Percentiles rank a stretch among this genome's conserved stretches.
Conservation (phyloP, 75 land plant species). For the Sequoiadendron giganteum region DNA sequence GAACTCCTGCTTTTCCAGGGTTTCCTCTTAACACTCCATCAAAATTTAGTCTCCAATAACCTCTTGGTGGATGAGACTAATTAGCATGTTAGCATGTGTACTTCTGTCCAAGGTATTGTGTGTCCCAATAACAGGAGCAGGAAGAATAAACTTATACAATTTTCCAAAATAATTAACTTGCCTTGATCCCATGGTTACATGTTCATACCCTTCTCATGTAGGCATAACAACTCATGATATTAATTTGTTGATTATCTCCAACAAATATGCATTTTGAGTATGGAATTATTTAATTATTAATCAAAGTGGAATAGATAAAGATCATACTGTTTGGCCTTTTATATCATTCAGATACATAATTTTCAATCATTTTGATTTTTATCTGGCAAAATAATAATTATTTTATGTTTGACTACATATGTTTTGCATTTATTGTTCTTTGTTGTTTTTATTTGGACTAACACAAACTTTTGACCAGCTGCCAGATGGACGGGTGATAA, state of each 20-base stretch:
- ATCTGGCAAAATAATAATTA: neutral
- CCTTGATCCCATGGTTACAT: neutral
- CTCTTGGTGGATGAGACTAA: no score
- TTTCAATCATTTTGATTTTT: neutral
- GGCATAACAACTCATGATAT: neutral
- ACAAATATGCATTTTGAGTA: neutral
- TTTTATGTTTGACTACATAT: neutral
- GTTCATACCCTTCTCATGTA: neutral
- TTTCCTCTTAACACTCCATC: no score
- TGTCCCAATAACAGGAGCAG: neutral
- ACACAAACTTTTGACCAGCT: constrained; percentile 44
- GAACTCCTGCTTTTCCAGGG: no score
- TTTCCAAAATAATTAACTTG: neutral
- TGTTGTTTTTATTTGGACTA: neutral
- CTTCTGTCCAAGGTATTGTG: no score
- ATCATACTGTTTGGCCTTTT: neutral
- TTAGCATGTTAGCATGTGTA: no score
- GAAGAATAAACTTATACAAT: neutral
- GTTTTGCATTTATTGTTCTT: neutral
- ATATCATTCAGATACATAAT: neutral
- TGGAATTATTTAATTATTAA: neutral
- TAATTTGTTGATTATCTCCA: neutral
- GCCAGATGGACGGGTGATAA: constrained; percentile 98
- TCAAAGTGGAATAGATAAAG: neutral
- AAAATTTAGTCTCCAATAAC: no score